phyloP scores from a whole-genome alignment of 495 filamentous ascomycete species.

The Amphirosellinia nigrospora region DNA sequence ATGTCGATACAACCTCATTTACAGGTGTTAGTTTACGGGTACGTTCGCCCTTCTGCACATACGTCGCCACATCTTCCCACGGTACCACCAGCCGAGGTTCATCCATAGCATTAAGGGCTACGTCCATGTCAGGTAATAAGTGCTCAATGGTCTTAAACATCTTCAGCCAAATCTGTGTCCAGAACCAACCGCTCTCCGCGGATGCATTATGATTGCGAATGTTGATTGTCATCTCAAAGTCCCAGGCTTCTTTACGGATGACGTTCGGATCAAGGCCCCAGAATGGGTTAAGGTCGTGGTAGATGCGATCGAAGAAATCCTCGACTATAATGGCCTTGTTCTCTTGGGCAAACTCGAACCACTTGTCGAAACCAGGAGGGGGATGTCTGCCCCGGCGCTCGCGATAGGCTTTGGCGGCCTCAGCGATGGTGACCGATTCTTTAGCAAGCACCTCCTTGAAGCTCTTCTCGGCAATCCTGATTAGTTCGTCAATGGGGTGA shows the following conservation, averaged over 20 bases:
- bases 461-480: conserved; percentile 48
- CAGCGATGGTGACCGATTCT: conserved; percentile 56
- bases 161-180: conserved; percentile 65
- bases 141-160: conserved; percentile 64
- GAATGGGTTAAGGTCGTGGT: conserved; percentile 72
- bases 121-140: conserved; percentile 72
- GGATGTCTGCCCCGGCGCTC: conserved; percentile 70
- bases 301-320: conserved; percentile 74
- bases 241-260: conserved; percentile 60
- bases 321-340: conserved; percentile 67
- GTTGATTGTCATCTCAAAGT: conserved; percentile 65
- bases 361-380: conserved; percentile 72
- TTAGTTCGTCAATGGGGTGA: conserved; percentile 57
- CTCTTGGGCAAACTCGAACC: conserved; percentile 70
- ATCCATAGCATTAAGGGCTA: conserved; percentile 72
- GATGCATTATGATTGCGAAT: conserved; percentile 63
- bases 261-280: conserved; percentile 65
- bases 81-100: conserved; percentile 70
- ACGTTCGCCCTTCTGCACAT: conserved; percentile 60
- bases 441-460: conserved; percentile 48
- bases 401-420: conserved; percentile 67
- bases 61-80: conserved; percentile 67
- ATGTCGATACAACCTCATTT: conserved; percentile 41
- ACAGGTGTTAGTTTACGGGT: conserved; percentile 49
- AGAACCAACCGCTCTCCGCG: conserved; percentile 63